phyloP scores from a whole-genome alignment of 1,284 basidiomycete genomes.

The Melampsora larici-populina region DNA sequence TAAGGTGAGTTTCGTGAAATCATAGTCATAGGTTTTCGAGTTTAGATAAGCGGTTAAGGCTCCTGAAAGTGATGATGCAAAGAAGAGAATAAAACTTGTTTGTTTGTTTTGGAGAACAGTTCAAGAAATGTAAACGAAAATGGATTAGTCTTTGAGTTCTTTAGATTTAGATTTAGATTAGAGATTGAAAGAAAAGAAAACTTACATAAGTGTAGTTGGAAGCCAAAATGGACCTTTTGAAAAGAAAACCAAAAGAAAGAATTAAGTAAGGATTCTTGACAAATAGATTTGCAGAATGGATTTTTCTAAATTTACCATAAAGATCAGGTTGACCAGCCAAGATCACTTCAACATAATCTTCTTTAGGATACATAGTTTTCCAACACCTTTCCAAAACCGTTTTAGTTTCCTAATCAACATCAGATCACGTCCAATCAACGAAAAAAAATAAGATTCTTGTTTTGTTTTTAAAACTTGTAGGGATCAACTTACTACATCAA shows the following conservation, averaged over 20 bases:
- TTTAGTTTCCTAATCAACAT: constrained; percentile 32
- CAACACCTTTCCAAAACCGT: constrained; percentile 56
- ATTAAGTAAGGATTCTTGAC: not conserved
- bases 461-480: too few species aligned
- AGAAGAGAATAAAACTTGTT: constrained; percentile 69
- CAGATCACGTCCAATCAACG: too few species aligned
- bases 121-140: not conserved
- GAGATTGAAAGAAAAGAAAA: not conserved
- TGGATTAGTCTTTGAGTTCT: not conserved
- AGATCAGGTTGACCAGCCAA: constrained; percentile 58
- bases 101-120: not conserved
- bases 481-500: constrained; percentile 35
- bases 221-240: constrained; percentile 83
- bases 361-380: constrained; percentile 56
- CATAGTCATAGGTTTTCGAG: constrained; percentile 65
- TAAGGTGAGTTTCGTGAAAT: constrained; percentile 76
- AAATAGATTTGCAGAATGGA: not conserved
- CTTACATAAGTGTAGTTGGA: constrained; percentile 73
- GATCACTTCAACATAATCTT: constrained; percentile 56
- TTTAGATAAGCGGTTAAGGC: constrained; percentile 78
- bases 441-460: too few species aligned
- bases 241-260: not conserved
- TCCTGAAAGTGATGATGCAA: constrained; percentile 80
- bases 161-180: not conserved
- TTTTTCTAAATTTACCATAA: constrained; percentile 53